Conservation (phyloP, 2,329 filamentous ascomycete genomes). For the Lasiodiplodia sp. region DNA sequence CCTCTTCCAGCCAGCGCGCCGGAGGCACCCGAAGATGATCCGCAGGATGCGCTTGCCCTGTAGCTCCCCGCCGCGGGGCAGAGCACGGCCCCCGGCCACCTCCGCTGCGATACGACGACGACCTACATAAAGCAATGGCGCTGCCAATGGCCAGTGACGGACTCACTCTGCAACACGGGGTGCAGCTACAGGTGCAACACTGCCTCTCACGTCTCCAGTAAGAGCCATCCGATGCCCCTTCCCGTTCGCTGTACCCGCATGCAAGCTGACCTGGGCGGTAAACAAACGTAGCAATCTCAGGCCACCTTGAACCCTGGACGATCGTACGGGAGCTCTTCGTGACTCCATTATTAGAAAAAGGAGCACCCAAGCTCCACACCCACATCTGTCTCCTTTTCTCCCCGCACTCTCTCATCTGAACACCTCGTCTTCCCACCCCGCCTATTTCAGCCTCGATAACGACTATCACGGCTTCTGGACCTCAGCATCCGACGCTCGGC, state of each 20-base stretch:
- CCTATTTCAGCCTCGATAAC: not conserved
- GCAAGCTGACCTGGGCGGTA: constrained; percentile 15
- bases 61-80: constrained; percentile 13
- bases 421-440: not conserved
- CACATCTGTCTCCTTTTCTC: not conserved
- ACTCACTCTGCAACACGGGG: constrained; percentile 12
- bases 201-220: not conserved
- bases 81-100: constrained; percentile 6
- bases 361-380: not conserved
- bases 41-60: not conserved
- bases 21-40: constrained; percentile 8
- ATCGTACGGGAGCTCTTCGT: not conserved
- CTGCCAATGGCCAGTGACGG: constrained; percentile 5
- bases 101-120: constrained; percentile 16
- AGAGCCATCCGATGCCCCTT: not conserved
- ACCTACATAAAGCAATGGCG: not conserved
- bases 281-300: constrained; percentile 23
- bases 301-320: constrained; percentile 11
- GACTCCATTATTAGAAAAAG: not conserved
- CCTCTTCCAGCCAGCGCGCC: not conserved
- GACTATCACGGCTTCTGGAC: not conserved
- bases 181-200: constrained; percentile 9
- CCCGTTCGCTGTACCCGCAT: not conserved
- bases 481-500: not conserved
- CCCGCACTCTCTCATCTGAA: not conserved